Base-by-base conservation (phyloP, 441 rosid genomes). In the Pelargonium citronellum region DNA sequence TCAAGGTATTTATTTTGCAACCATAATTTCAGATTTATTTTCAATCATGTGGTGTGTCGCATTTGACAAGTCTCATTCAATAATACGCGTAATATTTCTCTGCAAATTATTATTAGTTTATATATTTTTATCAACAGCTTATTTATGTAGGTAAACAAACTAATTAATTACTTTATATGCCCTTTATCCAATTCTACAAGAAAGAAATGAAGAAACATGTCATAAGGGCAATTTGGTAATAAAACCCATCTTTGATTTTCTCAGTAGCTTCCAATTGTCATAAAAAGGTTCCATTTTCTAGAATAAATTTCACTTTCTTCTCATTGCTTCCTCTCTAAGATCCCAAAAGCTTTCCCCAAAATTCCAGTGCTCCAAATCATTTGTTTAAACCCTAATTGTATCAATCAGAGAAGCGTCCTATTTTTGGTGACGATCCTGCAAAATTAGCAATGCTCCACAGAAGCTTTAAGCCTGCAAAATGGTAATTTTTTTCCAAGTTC, bases 381-480 rank as follows among this genome's bases (percentile, higher is more conserved):
- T 30, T 30, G 37, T 30, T 30, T 30, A 4, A 30, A 30, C 37
- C 37, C 37, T 30, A 30, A 30, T 30, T 30, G 5, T 30, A 30
- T 0, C 37, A 30, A 30, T 30, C 37, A 30, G 37, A 30, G 12
- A 13, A 47, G n/a, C 53, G 3, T 10, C 53, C n/a, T 1, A 34
- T 34, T 34, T 47, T 13, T 0, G 12, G 53, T 12, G 53, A 47
- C 12, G 53, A 47, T 47, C 53, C 39, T 34, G 53, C 3, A 47
- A 13, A 10, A 72, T 4, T 5, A 73, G 75, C 68, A 39, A 86
- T 86, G 79, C 87, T 90, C 49, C 88, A 86, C 70, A 81, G 80
- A 81, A 87, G 95, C 82, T 94, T 91, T 82, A 91, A 94, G 87
- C 87, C 97, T 15, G 91, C 95, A 0, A 89, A 94, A 84, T 94